Evolutionary conservation across 1,139 yeast species (phyloP), one percentile per base, ranked within the genome.

Genomic region (Yamadazyma atmosphaerica): DNA sequence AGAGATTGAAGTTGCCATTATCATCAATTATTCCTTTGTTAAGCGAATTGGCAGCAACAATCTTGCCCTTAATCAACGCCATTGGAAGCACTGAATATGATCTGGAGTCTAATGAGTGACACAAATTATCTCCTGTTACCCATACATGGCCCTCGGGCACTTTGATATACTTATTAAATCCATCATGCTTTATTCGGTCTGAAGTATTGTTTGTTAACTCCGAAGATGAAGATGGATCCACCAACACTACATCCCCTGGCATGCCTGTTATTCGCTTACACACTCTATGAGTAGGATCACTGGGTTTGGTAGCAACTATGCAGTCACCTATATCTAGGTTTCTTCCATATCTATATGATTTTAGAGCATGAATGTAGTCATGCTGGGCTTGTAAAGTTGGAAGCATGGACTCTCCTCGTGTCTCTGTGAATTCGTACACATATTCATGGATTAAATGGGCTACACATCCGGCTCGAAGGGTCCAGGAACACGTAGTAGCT

Each of bases 61-160:
- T 83, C 54, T 86, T 88, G 0, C 98, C 99, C 49, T 83, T 83
- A 9, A 92, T 82, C 25, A 92, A 65, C 0, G 83, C 98, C 80
- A 88, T 73, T 1, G 98, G 98, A 27, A 92, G 64, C 16, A 84
- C 89, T 18, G 92, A 87, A 57, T 92, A 92, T 0, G 89, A 79
- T 48, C 98, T 67, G 5, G 96, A 88, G 52, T 94, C 99, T 39
- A 90, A 65, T n/a, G 96, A 86, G 50, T 83, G 89, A 29, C 88
- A 76, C 41, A 92, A 61, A 55, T 92, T 92, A 56, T 92, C 98
- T 2, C 98, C 99, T 0, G 97, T 88, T 4, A 90, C 84, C 98
- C 98, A 94, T 33, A 89, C 88, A 61, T 94, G 98, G 3, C 98
- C 98, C 40, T 80, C 79, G 0, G 95, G 95, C 0, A 87, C 84